Base-by-base conservation (phyloP, 805 yeast genomes). In the Saccharomycopsis amapae region DNA sequence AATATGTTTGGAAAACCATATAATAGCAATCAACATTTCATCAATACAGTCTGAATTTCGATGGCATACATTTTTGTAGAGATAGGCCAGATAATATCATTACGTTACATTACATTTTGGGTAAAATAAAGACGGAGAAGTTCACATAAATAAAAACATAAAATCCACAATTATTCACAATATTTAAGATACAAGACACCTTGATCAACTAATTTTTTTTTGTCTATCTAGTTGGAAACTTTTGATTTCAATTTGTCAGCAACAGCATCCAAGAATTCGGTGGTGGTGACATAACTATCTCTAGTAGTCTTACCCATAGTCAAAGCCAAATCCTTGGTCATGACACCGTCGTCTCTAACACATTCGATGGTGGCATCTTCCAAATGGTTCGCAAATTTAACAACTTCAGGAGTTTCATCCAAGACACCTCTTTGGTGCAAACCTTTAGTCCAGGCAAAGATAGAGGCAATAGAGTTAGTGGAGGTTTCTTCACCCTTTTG, bases 401-500 rank as follows among this genome's bases (percentile, higher is more conserved):
- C 76, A 38, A 90, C 96, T 24, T 81, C 93, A 15, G 94, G 93
- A 36, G 96, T 88, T 44, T 67, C 66, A 65, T 90, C 97, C 50
- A 90, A 72, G 60, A 75, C 80, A 57, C 97, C 97, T 69, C 97
- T 84, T 70, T 89, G 96, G 54, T 79, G 78, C 42, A 90, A 67
- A 61, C 97, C 97, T 60, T 95, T 81, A 31, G 95, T 74, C 97
- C 97, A 90, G 25, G 97, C 97, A 61, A 83, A 90, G 56, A 90
- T 90, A 12, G 96, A 88, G 3, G 97, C 97, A 65, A 90, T 90
- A 15, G 97, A 89, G 69, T 90, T 90, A 48, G 97, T 90, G 5
- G 96, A 86, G 17, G 97, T 90, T 69, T 89, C 97, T 65, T 88
- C 85, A 55, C 97, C 97, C 67, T 84, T 85, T 70, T 90, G 97